Evolutionary conservation across 768 basidiomycete species (phyloP), one percentile per base, ranked within the genome.

Genomic region (Rubroboletus satanas): DNA sequence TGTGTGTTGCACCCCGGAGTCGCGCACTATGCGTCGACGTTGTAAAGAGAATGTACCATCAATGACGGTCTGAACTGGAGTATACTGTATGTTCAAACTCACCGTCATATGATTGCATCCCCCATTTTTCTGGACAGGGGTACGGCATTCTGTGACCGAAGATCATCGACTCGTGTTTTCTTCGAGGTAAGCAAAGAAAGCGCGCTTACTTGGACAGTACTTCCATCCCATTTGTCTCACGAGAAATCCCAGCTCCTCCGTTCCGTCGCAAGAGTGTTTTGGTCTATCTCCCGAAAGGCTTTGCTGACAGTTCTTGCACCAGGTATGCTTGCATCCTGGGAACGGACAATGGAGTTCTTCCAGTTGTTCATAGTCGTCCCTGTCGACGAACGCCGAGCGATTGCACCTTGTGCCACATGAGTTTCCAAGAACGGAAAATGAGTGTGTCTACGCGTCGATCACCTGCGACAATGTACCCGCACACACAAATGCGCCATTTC

Each of bases 41-140:
- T 9, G 18, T 23, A 29, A 18, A 2, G 36, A 18, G 5, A 31
- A 45, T 23, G 23, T 41, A 26, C 37, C 53, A 31, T 41, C 26
- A 56, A 36, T 18, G 31, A 33, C 15, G 23, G 26, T 44, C 18
- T 42, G 1, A 32, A 21, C 5, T 11, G 7, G n/a, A 15, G 11
- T 9, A 5, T n/a, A 5, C 17, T 5, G 37, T 17, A 21, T 9
- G 28, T 37, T 31, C 28, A 17, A 66, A 66, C 81, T 70, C 41
- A 82, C 82, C 49, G 79, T 79, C 78, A 84, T 83, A 66, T 84
- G 82, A 57, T 83, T 79, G 55, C 83, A 84, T 15, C 83, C 83
- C 23, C 73, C 74, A 14, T 70, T 70, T 58, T 82, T 84, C 58
- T 80, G 77, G 29, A 81, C 75, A 1, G 79, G 76, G 2, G 78